phyloP scores from a whole-genome alignment of 78 protist species.

The Speleostelium caveatum region DNA sequence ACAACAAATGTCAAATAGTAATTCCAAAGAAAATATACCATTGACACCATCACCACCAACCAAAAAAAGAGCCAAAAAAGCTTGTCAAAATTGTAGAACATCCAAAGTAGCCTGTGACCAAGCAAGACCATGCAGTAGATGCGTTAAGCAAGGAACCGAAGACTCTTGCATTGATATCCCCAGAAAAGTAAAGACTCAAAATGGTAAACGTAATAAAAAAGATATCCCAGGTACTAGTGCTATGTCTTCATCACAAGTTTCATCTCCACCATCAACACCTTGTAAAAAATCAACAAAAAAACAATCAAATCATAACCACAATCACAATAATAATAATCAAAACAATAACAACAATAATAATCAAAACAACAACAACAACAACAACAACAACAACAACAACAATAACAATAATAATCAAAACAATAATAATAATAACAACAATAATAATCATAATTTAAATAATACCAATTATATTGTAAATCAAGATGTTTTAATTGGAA shows the following conservation, averaged over 20 bases:
- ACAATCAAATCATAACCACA: background rate
- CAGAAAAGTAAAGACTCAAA: constrained; percentile 55
- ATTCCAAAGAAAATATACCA: too few species aligned
- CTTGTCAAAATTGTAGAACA: constrained; percentile 70
- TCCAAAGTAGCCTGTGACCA: constrained; percentile 81
- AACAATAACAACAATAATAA: background rate
- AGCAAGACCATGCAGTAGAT: constrained; percentile 68
- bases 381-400: constrained; percentile 1
- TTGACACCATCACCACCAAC: constrained; percentile 1
- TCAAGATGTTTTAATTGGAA: background rate
- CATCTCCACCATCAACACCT: background rate
- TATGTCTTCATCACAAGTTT: background rate
- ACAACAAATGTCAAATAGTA: too few species aligned
- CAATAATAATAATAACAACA: constrained; percentile 7
- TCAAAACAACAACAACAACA: background rate
- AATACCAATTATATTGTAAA: too few species aligned
- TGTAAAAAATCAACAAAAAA: background rate
- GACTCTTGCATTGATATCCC: constrained; percentile 61
- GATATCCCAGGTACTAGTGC: background rate
- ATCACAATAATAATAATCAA: too few species aligned
- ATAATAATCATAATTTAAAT: background rate
- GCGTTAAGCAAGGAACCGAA: constrained; percentile 71
- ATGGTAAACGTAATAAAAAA: constrained; percentile 14
- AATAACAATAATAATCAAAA: background rate
- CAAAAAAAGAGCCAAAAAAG: constrained; percentile 77